These are phyloP conservation scores for Vaccinium myrtillus DNA, from an alignment of 148 eudicot species.

Conservation along the genomic window DNA sequence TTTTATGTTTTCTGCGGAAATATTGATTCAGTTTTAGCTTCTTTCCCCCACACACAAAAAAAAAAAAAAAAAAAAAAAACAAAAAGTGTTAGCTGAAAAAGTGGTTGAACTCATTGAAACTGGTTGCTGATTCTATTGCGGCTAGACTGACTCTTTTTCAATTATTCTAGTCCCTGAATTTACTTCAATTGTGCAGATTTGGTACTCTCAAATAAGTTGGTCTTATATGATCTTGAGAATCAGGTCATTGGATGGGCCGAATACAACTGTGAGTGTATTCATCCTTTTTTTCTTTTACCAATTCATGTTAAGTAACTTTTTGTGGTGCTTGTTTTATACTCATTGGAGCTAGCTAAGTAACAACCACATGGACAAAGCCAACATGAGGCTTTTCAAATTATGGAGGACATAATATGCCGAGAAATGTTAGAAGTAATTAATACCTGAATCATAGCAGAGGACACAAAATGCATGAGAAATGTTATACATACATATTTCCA, in stretches of 20 bases:
- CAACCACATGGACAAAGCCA: neutral
- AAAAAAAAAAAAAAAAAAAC: too few species aligned
- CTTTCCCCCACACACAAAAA: too few species aligned
- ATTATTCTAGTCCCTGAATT: neutral
- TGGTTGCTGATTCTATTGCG: neutral
- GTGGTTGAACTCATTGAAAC: neutral
- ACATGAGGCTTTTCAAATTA: neutral
- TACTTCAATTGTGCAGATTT: slow-evolving; percentile 56
- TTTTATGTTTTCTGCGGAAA: neutral
- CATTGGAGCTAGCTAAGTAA: neutral
- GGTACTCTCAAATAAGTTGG: slow-evolving; percentile 79
- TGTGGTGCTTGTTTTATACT: neutral
- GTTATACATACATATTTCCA: neutral
- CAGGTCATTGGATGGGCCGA: slow-evolving; percentile 88
- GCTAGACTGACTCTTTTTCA: neutral
- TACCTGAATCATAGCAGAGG: neutral
- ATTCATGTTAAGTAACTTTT: neutral
- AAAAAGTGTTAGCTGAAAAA: neutral
- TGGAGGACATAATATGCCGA: neutral
- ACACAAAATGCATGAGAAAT: neutral
- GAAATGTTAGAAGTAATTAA: neutral
- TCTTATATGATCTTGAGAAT: slow-evolving; percentile 78
- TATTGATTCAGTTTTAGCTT: neutral
- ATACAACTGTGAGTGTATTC: slow-evolving; percentile 77
- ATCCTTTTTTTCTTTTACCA: neutral